These are phyloP conservation scores for Vigna radiata DNA, from an alignment of 306 rosid species.

Conservation along the genomic window DNA sequence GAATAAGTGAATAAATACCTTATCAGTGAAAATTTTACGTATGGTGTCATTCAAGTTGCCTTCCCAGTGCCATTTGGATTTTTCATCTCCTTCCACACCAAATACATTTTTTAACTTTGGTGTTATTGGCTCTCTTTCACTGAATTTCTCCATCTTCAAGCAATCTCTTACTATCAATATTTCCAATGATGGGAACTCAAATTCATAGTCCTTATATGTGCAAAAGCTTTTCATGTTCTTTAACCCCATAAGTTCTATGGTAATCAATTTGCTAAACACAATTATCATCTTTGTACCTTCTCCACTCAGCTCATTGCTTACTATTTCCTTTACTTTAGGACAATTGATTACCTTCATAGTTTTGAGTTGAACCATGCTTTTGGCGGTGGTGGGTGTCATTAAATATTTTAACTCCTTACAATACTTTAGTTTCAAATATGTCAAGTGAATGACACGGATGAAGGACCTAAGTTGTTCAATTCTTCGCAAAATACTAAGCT, in stretches of 20 bases:
- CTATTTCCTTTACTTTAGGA: no score
- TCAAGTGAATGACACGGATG: neutral
- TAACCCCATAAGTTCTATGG: conserved; percentile 12
- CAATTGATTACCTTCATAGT: neutral
- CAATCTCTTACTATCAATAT: conserved; percentile 2
- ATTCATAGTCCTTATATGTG: neutral
- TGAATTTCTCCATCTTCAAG: conserved; percentile 2
- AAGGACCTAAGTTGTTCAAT: no score
- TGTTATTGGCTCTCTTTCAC: neutral
- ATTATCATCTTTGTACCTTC: no score
- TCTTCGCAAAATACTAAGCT: no score
- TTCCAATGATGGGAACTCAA: conserved; percentile 37
- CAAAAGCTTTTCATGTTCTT: conserved; percentile 2
- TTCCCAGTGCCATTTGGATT: conserved; percentile 9
- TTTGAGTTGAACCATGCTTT: conserved; percentile 31
- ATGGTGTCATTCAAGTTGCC: conserved; percentile 39
- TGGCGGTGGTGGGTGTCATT: conserved; percentile 30
- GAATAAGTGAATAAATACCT: conserved; percentile 1
- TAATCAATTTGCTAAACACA: conserved; percentile 8
- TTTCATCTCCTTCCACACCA: neutral
- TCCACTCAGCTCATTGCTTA: no score
- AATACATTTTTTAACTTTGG: conserved; percentile 24
- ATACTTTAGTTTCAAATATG: neutral
- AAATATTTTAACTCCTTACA: neutral
- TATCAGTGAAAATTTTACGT: neutral